Base-by-base conservation (phyloP, 805 yeast genomes). In the Clavispora santaluciae region DNA sequence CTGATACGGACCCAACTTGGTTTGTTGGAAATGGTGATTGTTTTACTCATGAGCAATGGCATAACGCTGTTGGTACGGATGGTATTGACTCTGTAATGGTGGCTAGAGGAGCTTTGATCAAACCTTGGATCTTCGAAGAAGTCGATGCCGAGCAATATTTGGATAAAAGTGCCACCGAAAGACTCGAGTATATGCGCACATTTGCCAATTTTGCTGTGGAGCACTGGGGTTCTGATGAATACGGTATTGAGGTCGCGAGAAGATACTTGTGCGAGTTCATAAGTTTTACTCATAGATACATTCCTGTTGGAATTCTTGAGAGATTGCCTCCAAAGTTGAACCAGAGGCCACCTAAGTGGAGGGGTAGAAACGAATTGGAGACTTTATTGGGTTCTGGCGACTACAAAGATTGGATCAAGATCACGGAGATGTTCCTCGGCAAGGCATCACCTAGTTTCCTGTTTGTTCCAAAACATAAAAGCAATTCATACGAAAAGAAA, bases 101-200 rank as follows among this genome's bases (percentile, higher is more conserved):
- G 40, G 99, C 98, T 3, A 77, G 99, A 56, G 99, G 98, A 41
- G 98, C 98, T 2, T 75, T 93, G 49, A 90, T 93, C 60, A 93
- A 93, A 65, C 99, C 99, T 25, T 93, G 99, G 99, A 86, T 93
- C 38, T 93, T 91, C 53, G 97, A 93, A 67, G 99, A 93, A 65
- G 78, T 93, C 42, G 95, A 91, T 43, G 72, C 91, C 6, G 79
- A 81, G 54, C 98, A 93, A 63, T 81, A 88, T 60, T 64, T 93
- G 47, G 99, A 93, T 62, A 93, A 91, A 66, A 72, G 87, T 2
- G 82, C 96, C n/a, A 70, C 83, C 16, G 97, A 93, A 64, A 78
- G 99, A 61, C 75, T 93, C 42, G 95, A 82, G 26, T 77, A 83
- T 33, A 62, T 91, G 54, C 70, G 72, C 48, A 75, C 73, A 38